These are phyloP conservation scores for Orbilia quercus DNA, from an alignment of 2,329 filamentous ascomycete genomes.

Conservation along the genomic window DNA sequence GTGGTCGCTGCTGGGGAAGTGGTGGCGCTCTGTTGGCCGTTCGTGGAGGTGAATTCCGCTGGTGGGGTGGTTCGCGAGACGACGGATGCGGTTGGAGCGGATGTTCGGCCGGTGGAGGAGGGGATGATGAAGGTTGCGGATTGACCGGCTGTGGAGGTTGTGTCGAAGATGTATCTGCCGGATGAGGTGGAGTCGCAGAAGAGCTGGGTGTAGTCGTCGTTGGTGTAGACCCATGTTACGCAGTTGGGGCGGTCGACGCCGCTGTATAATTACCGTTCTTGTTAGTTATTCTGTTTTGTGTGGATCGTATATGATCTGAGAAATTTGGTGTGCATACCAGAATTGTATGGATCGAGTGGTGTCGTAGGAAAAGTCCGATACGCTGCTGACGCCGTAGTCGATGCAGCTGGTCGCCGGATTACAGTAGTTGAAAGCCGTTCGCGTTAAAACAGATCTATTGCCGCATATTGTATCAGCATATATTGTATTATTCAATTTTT, in stretches of 20 bases:
- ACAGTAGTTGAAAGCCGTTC: constrained; percentile 49
- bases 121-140: constrained; percentile 34
- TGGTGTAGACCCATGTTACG: constrained; percentile 44
- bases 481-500: not conserved
- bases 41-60: not conserved
- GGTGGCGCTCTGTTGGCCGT: not conserved
- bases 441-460: constrained; percentile 38
- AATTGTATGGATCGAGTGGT: constrained; percentile 54
- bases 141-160: constrained; percentile 34
- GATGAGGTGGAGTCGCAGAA: too few species aligned
- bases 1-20: constrained; percentile 8
- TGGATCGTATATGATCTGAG: too few species aligned
- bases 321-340: constrained; percentile 29
- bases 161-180: constrained; percentile 34
- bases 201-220: too few species aligned
- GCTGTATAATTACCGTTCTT: not conserved
- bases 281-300: too few species aligned
- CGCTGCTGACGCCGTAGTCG: constrained; percentile 42
- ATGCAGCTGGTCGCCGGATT: constrained; percentile 41
- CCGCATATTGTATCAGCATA: not conserved
- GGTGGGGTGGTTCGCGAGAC: constrained; percentile 18
- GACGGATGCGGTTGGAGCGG: constrained; percentile 13
- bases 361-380: constrained; percentile 47
- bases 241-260: constrained; percentile 35
- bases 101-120: constrained; percentile 1